Conservation (phyloP, 768 basidiomycete genomes). For the Russula virescens region DNA sequence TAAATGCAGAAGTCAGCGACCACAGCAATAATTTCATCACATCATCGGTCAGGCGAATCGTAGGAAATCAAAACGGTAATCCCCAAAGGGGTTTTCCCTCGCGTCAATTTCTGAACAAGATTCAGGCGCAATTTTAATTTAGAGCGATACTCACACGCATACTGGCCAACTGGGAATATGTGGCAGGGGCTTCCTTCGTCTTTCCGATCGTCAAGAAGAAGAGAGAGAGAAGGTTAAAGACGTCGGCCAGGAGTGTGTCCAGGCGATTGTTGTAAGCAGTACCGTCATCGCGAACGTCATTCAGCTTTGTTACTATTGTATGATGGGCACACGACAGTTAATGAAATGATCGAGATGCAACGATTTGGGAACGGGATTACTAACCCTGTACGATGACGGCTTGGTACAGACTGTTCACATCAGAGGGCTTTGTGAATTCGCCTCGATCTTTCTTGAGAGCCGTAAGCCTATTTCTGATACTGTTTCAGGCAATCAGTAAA, state of each 20-base stretch:
- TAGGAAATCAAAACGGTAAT: not conserved
- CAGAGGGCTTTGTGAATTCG: slow-evolving; percentile 87
- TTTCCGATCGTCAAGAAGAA: slow-evolving; percentile 99
- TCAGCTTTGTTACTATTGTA: slow-evolving; percentile 76
- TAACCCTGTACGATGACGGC: slow-evolving; percentile 89
- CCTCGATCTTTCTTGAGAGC: slow-evolving; percentile 90
- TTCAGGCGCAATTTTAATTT: not conserved
- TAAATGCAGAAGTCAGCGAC: slow-evolving; percentile 31
- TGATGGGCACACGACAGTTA: not conserved
- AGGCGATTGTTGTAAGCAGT: slow-evolving; percentile 79
- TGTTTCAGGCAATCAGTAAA: slow-evolving; percentile 30
- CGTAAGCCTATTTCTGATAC: slow-evolving; percentile 92
- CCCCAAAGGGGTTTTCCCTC: not conserved
- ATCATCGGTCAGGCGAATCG: not conserved
- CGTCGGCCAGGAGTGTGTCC: slow-evolving; percentile 93
- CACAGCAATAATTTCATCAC: not conserved
- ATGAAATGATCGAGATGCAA: not conserved
- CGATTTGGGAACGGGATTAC: slow-evolving; percentile 23
- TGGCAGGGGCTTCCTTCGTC: slow-evolving; percentile 89
- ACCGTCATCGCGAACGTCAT: slow-evolving; percentile 80
- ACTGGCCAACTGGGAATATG: slow-evolving; percentile 92
- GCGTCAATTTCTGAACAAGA: slow-evolving; percentile 5
- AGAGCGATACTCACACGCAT: slow-evolving; percentile 72
- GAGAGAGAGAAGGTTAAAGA: slow-evolving; percentile 89
- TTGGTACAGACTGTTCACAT: slow-evolving; percentile 91